These are phyloP conservation scores for Hypomontagnella submonticulosa DNA, from an alignment of 495 filamentous ascomycete genomes.

Conservation along the genomic window DNA sequence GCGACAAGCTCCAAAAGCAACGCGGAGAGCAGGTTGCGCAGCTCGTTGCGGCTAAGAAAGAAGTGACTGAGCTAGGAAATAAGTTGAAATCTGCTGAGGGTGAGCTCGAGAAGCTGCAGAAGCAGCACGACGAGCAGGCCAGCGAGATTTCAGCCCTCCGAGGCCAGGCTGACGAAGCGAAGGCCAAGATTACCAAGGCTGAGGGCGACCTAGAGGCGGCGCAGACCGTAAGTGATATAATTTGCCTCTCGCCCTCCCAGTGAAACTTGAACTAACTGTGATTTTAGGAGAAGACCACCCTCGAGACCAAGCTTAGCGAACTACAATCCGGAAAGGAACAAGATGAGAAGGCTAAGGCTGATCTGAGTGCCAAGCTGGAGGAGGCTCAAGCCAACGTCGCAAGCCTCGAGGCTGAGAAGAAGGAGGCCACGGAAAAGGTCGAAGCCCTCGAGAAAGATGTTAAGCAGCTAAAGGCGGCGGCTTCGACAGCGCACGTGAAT, in stretches of 20 bases:
- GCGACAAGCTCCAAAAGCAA: slow-evolving; percentile 22
- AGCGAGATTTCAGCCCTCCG: slow-evolving; percentile 22
- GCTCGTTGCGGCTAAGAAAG: slow-evolving; percentile 17
- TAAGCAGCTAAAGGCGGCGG: slow-evolving; percentile 28
- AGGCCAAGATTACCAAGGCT: slow-evolving; percentile 37
- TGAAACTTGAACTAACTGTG: slow-evolving; percentile 13
- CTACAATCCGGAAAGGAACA: slow-evolving; percentile 22
- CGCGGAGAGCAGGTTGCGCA: slow-evolving; percentile 11
- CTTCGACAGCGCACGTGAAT: slow-evolving; percentile 24
- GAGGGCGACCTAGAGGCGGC: slow-evolving; percentile 29
- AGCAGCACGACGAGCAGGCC: slow-evolving; percentile 29
- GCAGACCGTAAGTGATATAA: slow-evolving; percentile 19
- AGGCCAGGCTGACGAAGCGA: slow-evolving; percentile 22
- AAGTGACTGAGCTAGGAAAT: slow-evolving; percentile 21
- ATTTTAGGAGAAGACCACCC: slow-evolving; percentile 28
- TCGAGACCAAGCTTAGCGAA: slow-evolving; percentile 29
- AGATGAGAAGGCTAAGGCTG: slow-evolving; percentile 26
- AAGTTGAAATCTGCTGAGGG: slow-evolving; percentile 20
- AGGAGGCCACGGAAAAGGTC: slow-evolving; percentile 23
- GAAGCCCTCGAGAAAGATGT: slow-evolving; percentile 26
- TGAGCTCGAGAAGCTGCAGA: slow-evolving; percentile 26
- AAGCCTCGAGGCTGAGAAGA: slow-evolving; percentile 33
- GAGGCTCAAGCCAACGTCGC: slow-evolving; percentile 21
- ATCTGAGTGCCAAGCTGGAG: slow-evolving; percentile 29
- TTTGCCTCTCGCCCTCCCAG: not conserved